Conservation (phyloP, 257 asterid species). For the Euphrasia confusa region DNA sequence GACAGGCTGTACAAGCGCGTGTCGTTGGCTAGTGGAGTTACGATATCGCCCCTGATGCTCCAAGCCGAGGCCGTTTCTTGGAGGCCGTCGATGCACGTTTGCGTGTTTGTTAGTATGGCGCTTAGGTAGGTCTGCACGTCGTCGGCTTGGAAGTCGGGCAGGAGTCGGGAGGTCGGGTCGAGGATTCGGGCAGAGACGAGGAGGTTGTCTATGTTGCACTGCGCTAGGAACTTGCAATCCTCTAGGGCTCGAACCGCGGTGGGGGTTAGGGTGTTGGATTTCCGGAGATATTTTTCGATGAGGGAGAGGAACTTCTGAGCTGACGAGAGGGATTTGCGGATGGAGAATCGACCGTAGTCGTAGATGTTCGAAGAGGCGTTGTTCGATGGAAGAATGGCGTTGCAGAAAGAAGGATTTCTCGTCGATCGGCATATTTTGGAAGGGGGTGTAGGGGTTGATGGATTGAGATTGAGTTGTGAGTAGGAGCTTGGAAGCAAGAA, state of each 20-base stretch:
- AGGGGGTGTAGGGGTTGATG: slow-evolving; percentile 26
- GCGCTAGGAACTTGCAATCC: slow-evolving; percentile 59
- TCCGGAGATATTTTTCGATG: slow-evolving; percentile 34
- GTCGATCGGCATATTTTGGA: slow-evolving; percentile 50
- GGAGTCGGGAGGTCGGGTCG: slow-evolving; percentile 30
- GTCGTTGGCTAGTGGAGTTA: slow-evolving; percentile 47
- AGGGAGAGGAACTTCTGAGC: slow-evolving; percentile 46
- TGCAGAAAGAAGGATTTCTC: slow-evolving; percentile 51
- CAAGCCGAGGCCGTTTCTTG: slow-evolving; percentile 49
- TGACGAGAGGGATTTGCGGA: slow-evolving; percentile 44
- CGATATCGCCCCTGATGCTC: slow-evolving; percentile 46
- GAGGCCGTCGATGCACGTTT: slow-evolving; percentile 68
- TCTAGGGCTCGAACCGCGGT: slow-evolving; percentile 56
- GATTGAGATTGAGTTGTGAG: slow-evolving; percentile 11
- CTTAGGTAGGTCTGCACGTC: slow-evolving; percentile 62
- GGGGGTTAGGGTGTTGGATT: slow-evolving; percentile 33
- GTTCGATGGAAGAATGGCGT: slow-evolving; percentile 36
- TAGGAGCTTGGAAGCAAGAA: slow-evolving; percentile 15
- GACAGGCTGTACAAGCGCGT: slow-evolving; percentile 63
- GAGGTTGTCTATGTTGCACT: slow-evolving; percentile 52
- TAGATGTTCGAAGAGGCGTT: slow-evolving; percentile 51
- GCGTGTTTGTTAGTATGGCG: slow-evolving; percentile 59
- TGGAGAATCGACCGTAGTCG: slow-evolving; percentile 53
- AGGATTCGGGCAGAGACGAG: slow-evolving; percentile 25
- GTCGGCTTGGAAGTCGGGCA: slow-evolving; percentile 42